phyloP scores from a whole-genome alignment of 768 basidiomycete genomes.

The Lentinula aciculospora region DNA sequence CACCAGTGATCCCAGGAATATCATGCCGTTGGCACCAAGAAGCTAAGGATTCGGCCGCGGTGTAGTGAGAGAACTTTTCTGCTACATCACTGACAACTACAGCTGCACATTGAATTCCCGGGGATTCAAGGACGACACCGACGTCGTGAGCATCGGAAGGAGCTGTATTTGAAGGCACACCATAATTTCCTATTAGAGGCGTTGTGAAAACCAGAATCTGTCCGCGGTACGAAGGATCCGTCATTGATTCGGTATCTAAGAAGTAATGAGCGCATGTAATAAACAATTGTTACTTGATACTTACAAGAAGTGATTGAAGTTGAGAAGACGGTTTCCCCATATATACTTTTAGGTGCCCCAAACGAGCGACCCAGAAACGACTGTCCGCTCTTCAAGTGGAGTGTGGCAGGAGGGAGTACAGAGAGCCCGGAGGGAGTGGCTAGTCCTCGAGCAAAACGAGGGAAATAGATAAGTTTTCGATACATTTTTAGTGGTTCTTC shows the following conservation, averaged over 20 bases:
- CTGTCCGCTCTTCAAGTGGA: conserved; percentile 93
- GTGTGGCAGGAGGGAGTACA: conserved; percentile 56
- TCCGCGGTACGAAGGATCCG: conserved; percentile 96
- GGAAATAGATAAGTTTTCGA: conserved; percentile 45
- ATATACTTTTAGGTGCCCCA: conserved; percentile 81
- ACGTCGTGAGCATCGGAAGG: conserved; percentile 72
- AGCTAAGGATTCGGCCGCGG: conserved; percentile 87
- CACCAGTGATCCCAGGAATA: conserved; percentile 92
- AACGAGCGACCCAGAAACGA: conserved; percentile 88
- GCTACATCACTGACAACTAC: conserved; percentile 94
- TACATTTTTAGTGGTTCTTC: conserved; percentile 41
- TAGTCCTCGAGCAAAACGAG: conserved; percentile 51
- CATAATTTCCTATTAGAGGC: conserved; percentile 98
- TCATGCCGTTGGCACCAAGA: conserved; percentile 90
- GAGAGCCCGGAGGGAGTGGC: conserved; percentile 50
- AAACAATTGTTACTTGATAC: conserved; percentile 21
- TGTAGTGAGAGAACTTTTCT: conserved; percentile 91
- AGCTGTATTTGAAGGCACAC: conserved; percentile 79
- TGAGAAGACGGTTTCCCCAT: conserved; percentile 97
- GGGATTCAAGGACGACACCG: conserved; percentile 85
- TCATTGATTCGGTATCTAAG: conserved; percentile 99
- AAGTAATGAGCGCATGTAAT: conserved; percentile 7
- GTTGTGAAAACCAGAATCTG: conserved; percentile 99
- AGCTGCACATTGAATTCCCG: conserved; percentile 85
- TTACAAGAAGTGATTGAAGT: conserved; percentile 97